Conservation (phyloP, 2,329 filamentous ascomycete species). For the Chaetomiaceae sp. region DNA sequence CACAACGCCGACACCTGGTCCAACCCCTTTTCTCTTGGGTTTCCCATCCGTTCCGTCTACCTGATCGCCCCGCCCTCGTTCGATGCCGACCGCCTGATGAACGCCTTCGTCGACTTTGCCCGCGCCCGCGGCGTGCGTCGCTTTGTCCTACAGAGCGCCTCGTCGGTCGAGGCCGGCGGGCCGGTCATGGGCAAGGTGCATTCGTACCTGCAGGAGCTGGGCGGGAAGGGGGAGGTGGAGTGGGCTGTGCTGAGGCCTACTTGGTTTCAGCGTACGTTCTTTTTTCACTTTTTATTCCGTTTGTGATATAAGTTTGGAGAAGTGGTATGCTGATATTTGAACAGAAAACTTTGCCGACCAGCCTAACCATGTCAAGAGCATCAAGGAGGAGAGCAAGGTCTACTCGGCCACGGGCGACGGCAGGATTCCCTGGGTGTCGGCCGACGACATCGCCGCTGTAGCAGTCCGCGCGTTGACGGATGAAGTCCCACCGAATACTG, state of each 20-base stretch:
- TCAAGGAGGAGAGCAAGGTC: slow-evolving; percentile 38
- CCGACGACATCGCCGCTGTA: slow-evolving; percentile 44
- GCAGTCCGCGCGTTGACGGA: slow-evolving; percentile 39
- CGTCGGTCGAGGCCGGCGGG: slow-evolving; percentile 34
- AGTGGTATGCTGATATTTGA: not conserved
- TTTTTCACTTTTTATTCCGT: not conserved
- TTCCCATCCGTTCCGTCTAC: slow-evolving; percentile 37
- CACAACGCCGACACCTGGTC: slow-evolving; percentile 38
- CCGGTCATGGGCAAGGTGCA: slow-evolving; percentile 36
- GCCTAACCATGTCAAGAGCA: slow-evolving; percentile 25
- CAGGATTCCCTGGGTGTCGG: slow-evolving; percentile 43
- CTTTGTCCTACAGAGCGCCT: slow-evolving; percentile 44
- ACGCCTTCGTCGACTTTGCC: slow-evolving; percentile 41
- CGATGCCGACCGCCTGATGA: slow-evolving; percentile 34
- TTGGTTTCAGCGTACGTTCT: slow-evolving; percentile 44
- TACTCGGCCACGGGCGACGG: slow-evolving; percentile 42
- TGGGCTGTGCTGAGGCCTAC: slow-evolving; percentile 43
- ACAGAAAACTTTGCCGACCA: slow-evolving; percentile 43
- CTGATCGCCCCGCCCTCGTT: slow-evolving; percentile 36
- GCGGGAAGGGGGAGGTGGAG: slow-evolving; percentile 33
- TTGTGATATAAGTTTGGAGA: not conserved
- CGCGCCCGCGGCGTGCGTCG: slow-evolving; percentile 34
- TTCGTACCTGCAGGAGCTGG: slow-evolving; percentile 36
- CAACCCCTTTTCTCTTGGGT: slow-evolving; percentile 29
- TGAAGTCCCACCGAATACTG: slow-evolving; percentile 37